phyloP scores from a whole-genome alignment of 225 moss, liverwort and hornwort genomes.

The Thuidium tamariscinum region DNA sequence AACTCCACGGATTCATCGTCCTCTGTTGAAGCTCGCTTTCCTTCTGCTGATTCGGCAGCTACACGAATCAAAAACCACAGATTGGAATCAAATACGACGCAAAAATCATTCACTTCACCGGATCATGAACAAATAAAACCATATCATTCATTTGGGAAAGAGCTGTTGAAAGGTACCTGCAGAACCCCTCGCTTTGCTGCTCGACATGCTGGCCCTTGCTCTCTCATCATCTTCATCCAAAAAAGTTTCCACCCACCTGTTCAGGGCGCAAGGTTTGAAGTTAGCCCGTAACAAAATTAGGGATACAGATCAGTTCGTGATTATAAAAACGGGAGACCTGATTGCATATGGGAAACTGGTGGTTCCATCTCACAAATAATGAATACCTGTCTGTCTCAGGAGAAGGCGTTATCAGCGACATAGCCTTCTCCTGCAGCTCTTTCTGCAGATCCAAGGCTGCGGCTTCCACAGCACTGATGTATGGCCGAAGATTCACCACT shows the following conservation, averaged over 20 bases:
- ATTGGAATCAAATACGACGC: neutral
- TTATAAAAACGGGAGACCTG: neutral
- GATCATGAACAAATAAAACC: neutral
- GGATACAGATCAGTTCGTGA: neutral
- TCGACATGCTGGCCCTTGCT: constrained; percentile 42
- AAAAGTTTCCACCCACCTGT: constrained; percentile 38
- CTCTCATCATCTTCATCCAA: constrained; percentile 44
- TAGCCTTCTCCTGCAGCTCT: constrained; percentile 44
- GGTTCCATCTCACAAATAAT: neutral
- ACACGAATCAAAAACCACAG: neutral
- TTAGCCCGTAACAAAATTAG: neutral
- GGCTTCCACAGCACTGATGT: constrained; percentile 30
- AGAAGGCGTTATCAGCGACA: constrained; percentile 19
- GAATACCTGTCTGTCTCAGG: constrained; percentile 42
- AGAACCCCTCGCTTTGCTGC: constrained; percentile 41
- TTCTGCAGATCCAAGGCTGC: constrained; percentile 49
- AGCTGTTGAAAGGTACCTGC: constrained; percentile 3
- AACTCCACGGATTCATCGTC: constrained; percentile 47
- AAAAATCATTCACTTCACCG: neutral
- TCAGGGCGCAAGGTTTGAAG: neutral
- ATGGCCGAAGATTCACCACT: constrained; percentile 39
- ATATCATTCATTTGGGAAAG: neutral
- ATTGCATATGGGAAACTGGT: neutral
- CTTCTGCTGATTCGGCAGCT: constrained; percentile 41
- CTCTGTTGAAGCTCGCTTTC: constrained; percentile 43